A percentile compares a stretch with the other conserved stretches of the same genome.
These are phyloP conservation scores for Urochloa ruziziensis DNA, from an alignment of 176 grass and related monocot genomes.

Conservation along the genomic window DNA sequence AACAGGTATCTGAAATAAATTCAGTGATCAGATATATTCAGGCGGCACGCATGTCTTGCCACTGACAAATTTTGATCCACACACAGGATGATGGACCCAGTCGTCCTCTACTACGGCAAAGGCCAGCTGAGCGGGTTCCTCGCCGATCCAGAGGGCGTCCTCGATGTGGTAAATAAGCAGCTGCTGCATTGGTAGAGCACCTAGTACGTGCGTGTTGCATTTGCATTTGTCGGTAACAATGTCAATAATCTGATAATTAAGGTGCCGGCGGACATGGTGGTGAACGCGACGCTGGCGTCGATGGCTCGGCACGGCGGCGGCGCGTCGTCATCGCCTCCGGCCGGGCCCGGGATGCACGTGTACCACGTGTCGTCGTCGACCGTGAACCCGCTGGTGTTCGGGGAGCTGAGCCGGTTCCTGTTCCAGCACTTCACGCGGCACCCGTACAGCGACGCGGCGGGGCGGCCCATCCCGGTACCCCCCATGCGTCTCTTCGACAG, in stretches of 20 bases:
- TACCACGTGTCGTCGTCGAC: slow-evolving; percentile 88
- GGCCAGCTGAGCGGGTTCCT: slow-evolving; percentile 83
- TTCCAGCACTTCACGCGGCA: slow-evolving; percentile 71
- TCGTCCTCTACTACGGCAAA: slow-evolving; percentile 93
- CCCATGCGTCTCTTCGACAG: slow-evolving; percentile 64
- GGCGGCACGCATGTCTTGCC: not conserved
- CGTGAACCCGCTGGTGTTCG: slow-evolving; percentile 77
- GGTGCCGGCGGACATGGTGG: slow-evolving; percentile 98
- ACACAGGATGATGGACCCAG: slow-evolving; percentile 93
- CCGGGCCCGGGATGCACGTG: slow-evolving; percentile 61
- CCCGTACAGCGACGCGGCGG: slow-evolving; percentile 60
- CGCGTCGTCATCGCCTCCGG: not conserved
- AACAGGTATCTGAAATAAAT: slow-evolving; percentile 49
- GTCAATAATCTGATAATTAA: not conserved
- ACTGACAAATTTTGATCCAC: too few species aligned
- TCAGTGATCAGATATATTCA: not conserved
- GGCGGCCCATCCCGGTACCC: slow-evolving; percentile 59
- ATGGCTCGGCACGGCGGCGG: slow-evolving; percentile 75
- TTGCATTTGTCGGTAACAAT: not conserved
- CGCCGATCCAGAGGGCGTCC: slow-evolving; percentile 63
- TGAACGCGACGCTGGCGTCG: slow-evolving; percentile 82
- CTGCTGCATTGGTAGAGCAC: not conserved
- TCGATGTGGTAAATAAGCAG: slow-evolving; percentile 64
- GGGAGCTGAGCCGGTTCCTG: slow-evolving; percentile 59
- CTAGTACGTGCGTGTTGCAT: too few species aligned